These are phyloP conservation scores for Furcasterigmium furcatum DNA, from an alignment of 2,329 filamentous ascomycete species.

Conservation along the genomic window DNA sequence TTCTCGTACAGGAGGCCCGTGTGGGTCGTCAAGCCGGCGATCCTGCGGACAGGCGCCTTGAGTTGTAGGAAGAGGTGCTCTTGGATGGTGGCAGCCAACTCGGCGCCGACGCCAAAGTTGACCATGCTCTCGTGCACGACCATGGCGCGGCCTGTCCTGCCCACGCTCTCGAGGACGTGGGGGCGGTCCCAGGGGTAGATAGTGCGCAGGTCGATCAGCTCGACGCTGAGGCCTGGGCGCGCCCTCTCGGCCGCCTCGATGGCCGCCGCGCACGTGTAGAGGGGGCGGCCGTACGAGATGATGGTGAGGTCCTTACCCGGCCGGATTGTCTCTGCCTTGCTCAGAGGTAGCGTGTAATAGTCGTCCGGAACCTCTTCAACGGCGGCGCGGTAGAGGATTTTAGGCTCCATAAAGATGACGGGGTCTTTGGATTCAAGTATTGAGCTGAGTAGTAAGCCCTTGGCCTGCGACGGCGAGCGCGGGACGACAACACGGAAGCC, in stretches of 20 bases:
- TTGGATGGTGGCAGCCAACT: constrained; percentile 85
- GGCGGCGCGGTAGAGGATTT: constrained; percentile 86
- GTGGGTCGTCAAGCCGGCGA: too few species aligned
- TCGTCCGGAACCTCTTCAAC: constrained; percentile 86
- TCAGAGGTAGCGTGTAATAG: constrained; percentile 78
- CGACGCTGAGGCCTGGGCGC: constrained; percentile 72
- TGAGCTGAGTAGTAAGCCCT: constrained; percentile 75
- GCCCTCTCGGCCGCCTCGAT: constrained; percentile 72
- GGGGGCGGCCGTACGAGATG: constrained; percentile 83
- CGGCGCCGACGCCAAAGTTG: constrained; percentile 84
- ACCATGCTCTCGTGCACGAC: constrained; percentile 93
- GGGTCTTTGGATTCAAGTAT: constrained; percentile 83
- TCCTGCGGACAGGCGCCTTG: too few species aligned
- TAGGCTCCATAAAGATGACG: constrained; percentile 90
- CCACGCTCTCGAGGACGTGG: constrained; percentile 76
- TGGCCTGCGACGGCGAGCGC: constrained; percentile 81
- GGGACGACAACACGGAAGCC: constrained; percentile 84
- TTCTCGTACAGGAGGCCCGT: too few species aligned
- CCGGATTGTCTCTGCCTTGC: constrained; percentile 81
- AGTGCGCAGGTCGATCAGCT: constrained; percentile 84
- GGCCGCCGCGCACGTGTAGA: constrained; percentile 79
- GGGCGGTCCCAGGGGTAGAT: constrained; percentile 90
- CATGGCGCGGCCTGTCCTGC: constrained; percentile 80
- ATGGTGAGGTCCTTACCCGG: constrained; percentile 78
- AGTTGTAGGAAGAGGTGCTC: too few species aligned